These are phyloP conservation scores for Tilletiaria anomala DNA, from an alignment of 1,284 basidiomycete species.

Conservation along the genomic window DNA sequence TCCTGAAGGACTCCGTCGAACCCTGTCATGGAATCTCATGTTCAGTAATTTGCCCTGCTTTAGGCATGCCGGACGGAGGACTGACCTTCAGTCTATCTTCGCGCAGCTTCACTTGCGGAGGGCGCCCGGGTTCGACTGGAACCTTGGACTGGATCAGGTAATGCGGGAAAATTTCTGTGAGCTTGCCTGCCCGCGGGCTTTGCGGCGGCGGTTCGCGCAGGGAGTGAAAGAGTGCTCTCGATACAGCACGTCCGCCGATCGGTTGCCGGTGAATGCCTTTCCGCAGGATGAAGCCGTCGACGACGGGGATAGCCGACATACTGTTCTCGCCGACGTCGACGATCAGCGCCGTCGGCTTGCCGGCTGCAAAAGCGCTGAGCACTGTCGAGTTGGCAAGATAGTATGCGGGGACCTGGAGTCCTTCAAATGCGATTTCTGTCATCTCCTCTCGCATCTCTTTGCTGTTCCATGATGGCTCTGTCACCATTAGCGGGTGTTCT, in stretches of 20 bases:
- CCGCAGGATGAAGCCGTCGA: conserved; percentile 91
- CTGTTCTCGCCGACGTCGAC: conserved; percentile 82
- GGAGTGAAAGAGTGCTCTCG: conserved; percentile 15
- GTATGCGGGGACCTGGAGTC: conserved; percentile 83
- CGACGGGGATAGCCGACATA: conserved; percentile 82
- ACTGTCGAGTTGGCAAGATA: conserved; percentile 96
- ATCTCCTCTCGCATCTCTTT: conserved; percentile 73
- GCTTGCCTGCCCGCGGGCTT: neutral
- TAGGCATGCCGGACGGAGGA: no score
- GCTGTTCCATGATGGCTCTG: conserved; percentile 93
- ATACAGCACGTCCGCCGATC: conserved; percentile 24
- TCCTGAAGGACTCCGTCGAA: conserved; percentile 61
- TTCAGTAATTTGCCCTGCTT: no score
- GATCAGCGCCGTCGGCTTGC: conserved; percentile 86
- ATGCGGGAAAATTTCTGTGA: conserved; percentile 52
- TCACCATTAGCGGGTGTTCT: conserved; percentile 83
- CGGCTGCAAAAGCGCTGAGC: conserved; percentile 88
- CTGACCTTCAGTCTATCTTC: conserved; percentile 23
- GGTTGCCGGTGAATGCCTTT: conserved; percentile 53
- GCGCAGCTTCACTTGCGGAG: conserved; percentile 44
- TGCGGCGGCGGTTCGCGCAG: conserved; percentile 8
- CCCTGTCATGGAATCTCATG: no score
- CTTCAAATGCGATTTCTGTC: conserved; percentile 94
- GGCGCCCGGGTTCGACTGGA: conserved; percentile 51
- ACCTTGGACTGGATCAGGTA: conserved; percentile 72